phyloP scores from a whole-genome alignment of 1,139 yeast species.

The Kazachstania sp. region DNA sequence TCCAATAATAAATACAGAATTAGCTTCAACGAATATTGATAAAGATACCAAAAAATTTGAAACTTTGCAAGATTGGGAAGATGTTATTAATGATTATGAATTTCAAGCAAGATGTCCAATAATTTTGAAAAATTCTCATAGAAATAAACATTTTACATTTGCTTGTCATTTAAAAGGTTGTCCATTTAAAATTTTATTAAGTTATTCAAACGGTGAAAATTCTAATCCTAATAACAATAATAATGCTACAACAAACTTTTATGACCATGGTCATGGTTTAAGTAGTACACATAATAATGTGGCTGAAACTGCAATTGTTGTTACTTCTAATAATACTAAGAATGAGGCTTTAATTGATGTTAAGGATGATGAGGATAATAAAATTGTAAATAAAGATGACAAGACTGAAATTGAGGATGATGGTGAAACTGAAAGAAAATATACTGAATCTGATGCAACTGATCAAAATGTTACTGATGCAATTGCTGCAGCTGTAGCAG shows the following conservation, averaged over 20 bases:
- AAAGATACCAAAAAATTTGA: slow-evolving; percentile 20
- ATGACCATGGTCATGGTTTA: not conserved
- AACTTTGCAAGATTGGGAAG: slow-evolving; percentile 29
- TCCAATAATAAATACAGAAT: slow-evolving; percentile 27
- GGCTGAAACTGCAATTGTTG: not conserved
- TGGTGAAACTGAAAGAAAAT: slow-evolving; percentile 4
- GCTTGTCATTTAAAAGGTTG: slow-evolving; percentile 31
- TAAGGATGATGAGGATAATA: not conserved
- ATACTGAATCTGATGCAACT: slow-evolving; percentile 9
- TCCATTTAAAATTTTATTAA: slow-evolving; percentile 28
- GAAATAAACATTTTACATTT: slow-evolving; percentile 31
- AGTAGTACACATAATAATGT: not conserved
- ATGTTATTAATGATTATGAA: slow-evolving; percentile 31
- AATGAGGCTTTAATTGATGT: not conserved
- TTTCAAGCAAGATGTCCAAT: slow-evolving; percentile 31
- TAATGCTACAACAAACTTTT: no score
- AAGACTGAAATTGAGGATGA: slow-evolving; percentile 1
- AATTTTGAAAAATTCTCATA: slow-evolving; percentile 30
- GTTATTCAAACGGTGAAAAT: slow-evolving; percentile 9
- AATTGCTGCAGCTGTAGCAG: slow-evolving; percentile 18
- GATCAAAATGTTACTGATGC: slow-evolving; percentile 28
- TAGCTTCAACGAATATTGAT: slow-evolving; percentile 13
- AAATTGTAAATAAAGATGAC: slow-evolving; percentile 1
- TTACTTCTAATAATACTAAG: not conserved
- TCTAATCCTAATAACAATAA: not conserved